These are phyloP conservation scores for Pterocarpus macrocarpus DNA, from an alignment of 306 rosid genomes.

Conservation along the genomic window DNA sequence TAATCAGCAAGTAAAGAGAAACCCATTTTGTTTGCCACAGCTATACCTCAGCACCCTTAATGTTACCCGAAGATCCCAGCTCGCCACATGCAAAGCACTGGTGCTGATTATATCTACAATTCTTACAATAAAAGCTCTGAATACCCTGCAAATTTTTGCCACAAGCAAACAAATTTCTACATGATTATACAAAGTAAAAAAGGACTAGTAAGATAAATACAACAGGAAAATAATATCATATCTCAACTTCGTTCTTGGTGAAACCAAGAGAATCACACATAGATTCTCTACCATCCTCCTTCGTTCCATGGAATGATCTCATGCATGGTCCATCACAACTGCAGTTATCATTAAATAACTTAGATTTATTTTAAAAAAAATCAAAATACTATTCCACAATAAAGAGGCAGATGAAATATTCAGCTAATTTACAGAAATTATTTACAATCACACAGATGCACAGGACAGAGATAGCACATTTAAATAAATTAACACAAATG, in stretches of 20 bases:
- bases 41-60: conserved; percentile 79
- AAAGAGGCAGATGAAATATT: background rate
- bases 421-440: background rate
- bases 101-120: conserved; percentile 76
- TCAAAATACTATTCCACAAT: background rate
- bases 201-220: conserved; percentile 24
- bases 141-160: conserved; percentile 62
- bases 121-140: conserved; percentile 69
- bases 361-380: conserved; percentile 1
- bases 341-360: conserved; percentile 40
- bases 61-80: conserved; percentile 80
- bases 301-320: conserved; percentile 89
- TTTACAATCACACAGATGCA: background rate
- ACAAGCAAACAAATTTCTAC: conserved; percentile 38
- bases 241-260: conserved; percentile 70
- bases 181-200: conserved; percentile 26
- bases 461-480: conserved; percentile 6
- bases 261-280: conserved; percentile 75
- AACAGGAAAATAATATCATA: conserved; percentile 53
- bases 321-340: conserved; percentile 95
- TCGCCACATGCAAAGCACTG: conserved; percentile 93
- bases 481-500: conserved; percentile 15
- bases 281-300: conserved; percentile 63
- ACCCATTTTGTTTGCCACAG: conserved; percentile 25
- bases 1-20: conserved; percentile 9